Percentiles rank a stretch among this genome's conserved stretches.
Conservation (phyloP, 2,329 filamentous ascomycete genomes). For the Chlorencoelia australis region DNA sequence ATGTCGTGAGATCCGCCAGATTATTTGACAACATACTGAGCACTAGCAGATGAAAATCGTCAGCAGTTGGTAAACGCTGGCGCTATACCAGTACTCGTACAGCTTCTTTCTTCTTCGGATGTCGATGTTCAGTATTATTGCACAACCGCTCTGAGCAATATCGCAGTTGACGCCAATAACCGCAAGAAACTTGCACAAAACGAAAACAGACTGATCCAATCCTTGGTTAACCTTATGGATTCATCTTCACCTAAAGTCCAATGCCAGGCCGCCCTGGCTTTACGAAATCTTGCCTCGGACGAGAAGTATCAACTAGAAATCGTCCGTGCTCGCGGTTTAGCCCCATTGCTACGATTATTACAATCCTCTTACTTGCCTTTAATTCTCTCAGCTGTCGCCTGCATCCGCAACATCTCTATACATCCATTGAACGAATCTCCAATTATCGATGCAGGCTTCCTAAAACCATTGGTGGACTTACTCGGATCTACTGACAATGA, state of each 20-base stretch:
- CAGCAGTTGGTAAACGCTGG: slow-evolving; percentile 95
- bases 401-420: slow-evolving; percentile 98
- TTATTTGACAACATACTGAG: slow-evolving; percentile 9
- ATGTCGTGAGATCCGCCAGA: slow-evolving; percentile 26
- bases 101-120: slow-evolving; percentile 83
- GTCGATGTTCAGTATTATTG: slow-evolving; percentile 99
- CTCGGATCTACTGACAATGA: slow-evolving; percentile 95
- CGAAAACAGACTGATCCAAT: slow-evolving; percentile 85
- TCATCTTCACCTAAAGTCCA: slow-evolving; percentile 96
- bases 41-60: slow-evolving; percentile 73
- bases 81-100: slow-evolving; percentile 94
- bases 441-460: slow-evolving; percentile 94
- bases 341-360: slow-evolving; percentile 75
- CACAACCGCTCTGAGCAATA: slow-evolving; percentile 96
- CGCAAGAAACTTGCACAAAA: slow-evolving; percentile 83
- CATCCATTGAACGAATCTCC: slow-evolving; percentile 96
- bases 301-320: slow-evolving; percentile 99
- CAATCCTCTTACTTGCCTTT: slow-evolving; percentile 93
- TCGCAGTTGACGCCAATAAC: slow-evolving; percentile 88
- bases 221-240: slow-evolving; percentile 92
- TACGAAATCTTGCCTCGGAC: slow-evolving; percentile 92
- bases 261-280: slow-evolving; percentile 87
- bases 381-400: slow-evolving; percentile 92
- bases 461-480: slow-evolving; percentile 87
- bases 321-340: slow-evolving; percentile 76